Evolutionary conservation across 768 basidiomycete species (phyloP).

Genomic region (Tylopilus sp.): DNA sequence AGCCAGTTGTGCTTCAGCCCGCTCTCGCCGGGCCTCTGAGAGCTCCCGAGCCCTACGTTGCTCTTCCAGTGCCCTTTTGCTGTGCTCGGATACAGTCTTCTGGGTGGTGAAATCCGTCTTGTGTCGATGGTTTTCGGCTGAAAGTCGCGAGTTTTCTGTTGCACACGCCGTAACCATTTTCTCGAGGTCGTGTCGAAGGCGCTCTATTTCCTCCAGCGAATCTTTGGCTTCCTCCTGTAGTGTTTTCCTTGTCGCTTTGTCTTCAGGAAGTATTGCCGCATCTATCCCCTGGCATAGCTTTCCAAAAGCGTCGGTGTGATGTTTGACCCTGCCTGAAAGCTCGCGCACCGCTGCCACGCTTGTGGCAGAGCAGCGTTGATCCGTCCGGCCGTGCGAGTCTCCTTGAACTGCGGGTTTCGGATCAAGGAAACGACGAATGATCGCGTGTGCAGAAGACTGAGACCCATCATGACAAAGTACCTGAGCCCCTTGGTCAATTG

Average conservation of each 20-base stretch:
- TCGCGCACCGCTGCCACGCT: conserved; percentile 44
- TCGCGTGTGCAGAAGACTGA: conserved; percentile 40
- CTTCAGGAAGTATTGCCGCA: conserved; percentile 36
- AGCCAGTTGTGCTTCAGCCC: conserved; percentile 14
- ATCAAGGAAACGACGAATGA: conserved; percentile 40
- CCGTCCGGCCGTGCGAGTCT: conserved; percentile 41
- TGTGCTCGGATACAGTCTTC: conserved; percentile 10
- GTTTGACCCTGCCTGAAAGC: conserved; percentile 39
- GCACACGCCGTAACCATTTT: conserved; percentile 36
- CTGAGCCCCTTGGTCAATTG: conserved; percentile 43
- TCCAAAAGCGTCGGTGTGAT: conserved; percentile 41
- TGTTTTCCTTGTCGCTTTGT: conserved; percentile 37
- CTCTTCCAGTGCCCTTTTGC: conserved; percentile 17
- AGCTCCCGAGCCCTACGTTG: conserved; percentile 17
- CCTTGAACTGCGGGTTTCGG: conserved; percentile 37
- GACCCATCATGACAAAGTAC: conserved; percentile 40
- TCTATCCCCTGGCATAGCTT: conserved; percentile 41
- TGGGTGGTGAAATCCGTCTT: conserved; percentile 10
- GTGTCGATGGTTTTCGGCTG: conserved; percentile 20
- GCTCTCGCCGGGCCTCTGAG: conserved; percentile 14
- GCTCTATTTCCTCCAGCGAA: conserved; percentile 37
- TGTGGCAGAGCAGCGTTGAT: conserved; percentile 41
- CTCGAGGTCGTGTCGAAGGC: conserved; percentile 39
- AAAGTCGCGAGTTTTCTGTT: conserved; percentile 31
- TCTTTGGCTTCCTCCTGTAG: conserved; percentile 38